Conservation (phyloP, 2,329 filamentous ascomycete species). For the Pseudocercospora pini-densiflorae region DNA sequence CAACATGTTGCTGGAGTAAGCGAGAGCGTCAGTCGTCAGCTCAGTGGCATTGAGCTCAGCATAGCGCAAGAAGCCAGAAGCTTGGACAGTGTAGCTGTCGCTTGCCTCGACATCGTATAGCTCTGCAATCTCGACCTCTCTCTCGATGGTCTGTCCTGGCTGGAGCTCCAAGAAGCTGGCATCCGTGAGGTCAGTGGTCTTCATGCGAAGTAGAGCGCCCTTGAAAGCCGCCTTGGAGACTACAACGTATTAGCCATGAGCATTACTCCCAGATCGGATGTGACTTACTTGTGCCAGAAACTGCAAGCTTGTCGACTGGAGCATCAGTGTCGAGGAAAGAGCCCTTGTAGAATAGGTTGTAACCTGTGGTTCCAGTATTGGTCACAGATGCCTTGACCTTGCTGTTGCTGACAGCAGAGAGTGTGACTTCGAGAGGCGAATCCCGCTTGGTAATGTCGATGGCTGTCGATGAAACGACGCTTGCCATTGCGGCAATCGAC, state of each 20-base stretch:
- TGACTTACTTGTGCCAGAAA: slow-evolving; percentile 26
- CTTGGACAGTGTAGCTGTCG: slow-evolving; percentile 12
- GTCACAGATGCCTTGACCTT: slow-evolving; percentile 34
- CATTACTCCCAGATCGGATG: neutral
- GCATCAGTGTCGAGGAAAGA: slow-evolving; percentile 32
- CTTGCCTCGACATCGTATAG: slow-evolving; percentile 54
- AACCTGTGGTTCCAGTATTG: slow-evolving; percentile 30
- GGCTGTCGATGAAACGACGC: slow-evolving; percentile 17
- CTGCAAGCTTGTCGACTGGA: slow-evolving; percentile 33
- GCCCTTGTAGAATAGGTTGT: slow-evolving; percentile 36
- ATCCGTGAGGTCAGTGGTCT: slow-evolving; percentile 50
- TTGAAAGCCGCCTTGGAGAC: slow-evolving; percentile 46
- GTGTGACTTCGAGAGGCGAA: slow-evolving; percentile 30
- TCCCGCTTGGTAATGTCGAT: slow-evolving; percentile 32
- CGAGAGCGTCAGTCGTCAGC: slow-evolving; percentile 57
- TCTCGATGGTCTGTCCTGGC: slow-evolving; percentile 54
- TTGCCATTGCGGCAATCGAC: slow-evolving; percentile 19
- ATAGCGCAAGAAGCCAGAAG: slow-evolving; percentile 57
- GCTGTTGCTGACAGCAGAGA: slow-evolving; percentile 30
- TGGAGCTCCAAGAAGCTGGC: slow-evolving; percentile 57
- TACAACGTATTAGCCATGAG: neutral
- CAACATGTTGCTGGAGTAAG: slow-evolving; percentile 64
- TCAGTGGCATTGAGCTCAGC: slow-evolving; percentile 57
- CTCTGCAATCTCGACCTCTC: slow-evolving; percentile 61
- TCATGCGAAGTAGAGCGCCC: slow-evolving; percentile 58